Evolutionary conservation across 73 alveolate species (phyloP), one percentile per base, ranked within the genome.

Genomic region (Effrenium voratum): DNA sequence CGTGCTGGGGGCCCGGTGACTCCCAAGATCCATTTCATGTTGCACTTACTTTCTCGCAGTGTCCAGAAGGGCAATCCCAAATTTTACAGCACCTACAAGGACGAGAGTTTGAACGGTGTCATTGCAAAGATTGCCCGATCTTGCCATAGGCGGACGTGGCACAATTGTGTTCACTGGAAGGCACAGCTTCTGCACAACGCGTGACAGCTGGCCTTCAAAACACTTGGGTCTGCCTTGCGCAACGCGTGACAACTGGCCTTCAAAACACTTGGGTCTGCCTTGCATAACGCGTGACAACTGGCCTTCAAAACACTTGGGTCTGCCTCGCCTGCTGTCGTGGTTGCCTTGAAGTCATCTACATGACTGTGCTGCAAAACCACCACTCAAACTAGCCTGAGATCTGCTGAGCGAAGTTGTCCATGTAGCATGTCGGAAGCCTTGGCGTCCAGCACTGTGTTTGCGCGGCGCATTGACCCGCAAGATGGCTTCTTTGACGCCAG

Each of bases 141-240:
- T 13, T 59, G 49, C 19, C 93, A 85, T 38, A n/a, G 93, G 49
- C 79, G 80, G 8, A 60, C 80, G 22, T 85, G 93, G 93, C 36
- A 15, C 26, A 77, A 77, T 22, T 57, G 41, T 4, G 60, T 77
- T 10, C 87, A 77, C 43, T 77, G 87, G 87, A 77, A 77, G 32
- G 40, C 63, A 57, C 87, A 30, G 15, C 40, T 19, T 2, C 63
- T 77, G 5, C 87, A 77, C 60, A 2, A 44, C n/a, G n/a, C n/a
- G n/a, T n/a, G n/a, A n/a, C n/a, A n/a, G n/a, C n/a, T n/a, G n/a
- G n/a, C n/a, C n/a, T n/a, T n/a, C n/a, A n/a, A n/a, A n/a, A n/a
- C n/a, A 43, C 38, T 16, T 24, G 13, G 8, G 87, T 41, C 10
- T 34, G 2, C 5, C 19, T 22, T 40, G 55, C 40, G 38, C 60